Conservation (phyloP, 169 alveolate genomes). For the Ichthyophthirius multifiliis region DNA sequence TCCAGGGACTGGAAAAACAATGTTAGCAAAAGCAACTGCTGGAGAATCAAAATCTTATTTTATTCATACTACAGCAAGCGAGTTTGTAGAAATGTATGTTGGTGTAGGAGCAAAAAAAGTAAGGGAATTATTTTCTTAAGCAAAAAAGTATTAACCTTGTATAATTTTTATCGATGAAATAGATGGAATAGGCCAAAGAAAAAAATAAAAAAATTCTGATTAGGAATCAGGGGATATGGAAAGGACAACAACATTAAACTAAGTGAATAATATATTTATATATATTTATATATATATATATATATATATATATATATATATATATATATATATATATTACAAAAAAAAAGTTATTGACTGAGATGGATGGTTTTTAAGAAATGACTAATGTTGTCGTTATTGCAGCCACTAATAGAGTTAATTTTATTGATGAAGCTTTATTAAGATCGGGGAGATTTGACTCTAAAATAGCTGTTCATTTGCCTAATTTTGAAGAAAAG, state of each 20-base stretch:
- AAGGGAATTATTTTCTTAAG: slow-evolving; percentile 70
- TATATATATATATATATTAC: background rate
- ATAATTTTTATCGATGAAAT: slow-evolving; percentile 79
- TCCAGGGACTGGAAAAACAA: slow-evolving; percentile 87
- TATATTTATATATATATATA: background rate
- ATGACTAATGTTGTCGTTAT: slow-evolving; percentile 80
- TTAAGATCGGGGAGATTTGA: slow-evolving; percentile 94
- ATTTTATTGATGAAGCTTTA: slow-evolving; percentile 85
- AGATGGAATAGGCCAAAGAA: slow-evolving; percentile 68
- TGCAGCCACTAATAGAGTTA: slow-evolving; percentile 87
- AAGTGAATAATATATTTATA: background rate
- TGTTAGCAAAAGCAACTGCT: slow-evolving; percentile 99
- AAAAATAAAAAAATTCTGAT: slow-evolving; percentile 55
- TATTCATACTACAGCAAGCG: slow-evolving; percentile 70
- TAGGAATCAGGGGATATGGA: slow-evolving; percentile 58
- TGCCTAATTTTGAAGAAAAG: slow-evolving; percentile 57
- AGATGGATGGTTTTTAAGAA: slow-evolving; percentile 88
- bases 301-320: background rate
- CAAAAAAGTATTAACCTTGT: slow-evolving; percentile 65
- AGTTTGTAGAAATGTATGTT: slow-evolving; percentile 76
- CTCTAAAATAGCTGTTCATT: slow-evolving; percentile 90
- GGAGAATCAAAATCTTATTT: slow-evolving; percentile 89
- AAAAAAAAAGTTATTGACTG: slow-evolving; percentile 53
- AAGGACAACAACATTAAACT: slow-evolving; percentile 64
- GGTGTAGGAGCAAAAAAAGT: slow-evolving; percentile 80